Percentiles rank a stretch among this genome's conserved stretches.
Evolutionary conservation across 2,329 filamentous ascomycete genomes (phyloP).

Genomic region (Aquanectria penicillioides): DNA sequence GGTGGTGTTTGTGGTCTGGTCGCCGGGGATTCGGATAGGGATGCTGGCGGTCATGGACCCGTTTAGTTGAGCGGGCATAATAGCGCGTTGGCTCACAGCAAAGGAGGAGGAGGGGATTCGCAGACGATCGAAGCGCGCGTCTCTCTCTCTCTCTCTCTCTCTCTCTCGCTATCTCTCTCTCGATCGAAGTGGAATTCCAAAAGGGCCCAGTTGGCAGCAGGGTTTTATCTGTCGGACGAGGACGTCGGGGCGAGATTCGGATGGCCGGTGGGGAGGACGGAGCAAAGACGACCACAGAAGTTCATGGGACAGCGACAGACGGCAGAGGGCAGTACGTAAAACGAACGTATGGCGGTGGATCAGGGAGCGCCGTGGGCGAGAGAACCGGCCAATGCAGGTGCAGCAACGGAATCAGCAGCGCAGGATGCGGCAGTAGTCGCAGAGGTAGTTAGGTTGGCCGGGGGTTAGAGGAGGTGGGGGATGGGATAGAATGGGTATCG

Average conservation of each 20-base stretch:
- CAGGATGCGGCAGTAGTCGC: conserved; percentile 34
- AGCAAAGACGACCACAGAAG: conserved; percentile 29
- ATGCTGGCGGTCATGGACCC: conserved; percentile 50
- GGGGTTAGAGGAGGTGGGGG: conserved; percentile 13
- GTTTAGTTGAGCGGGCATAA: conserved; percentile 53
- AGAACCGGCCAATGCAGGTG: conserved; percentile 44
- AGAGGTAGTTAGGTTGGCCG: conserved; percentile 18
- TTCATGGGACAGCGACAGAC: conserved; percentile 29
- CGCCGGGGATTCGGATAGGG: conserved; percentile 50
- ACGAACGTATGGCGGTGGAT: conserved; percentile 47
- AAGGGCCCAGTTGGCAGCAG: conserved; percentile 30
- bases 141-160: no score
- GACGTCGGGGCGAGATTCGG: conserved; percentile 39
- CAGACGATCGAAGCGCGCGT: conserved; percentile 22
- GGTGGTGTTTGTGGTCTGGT: conserved; percentile 46
- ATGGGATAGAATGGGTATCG: conserved; percentile 13
- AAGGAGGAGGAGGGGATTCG: conserved; percentile 33
- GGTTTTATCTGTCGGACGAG: conserved; percentile 37
- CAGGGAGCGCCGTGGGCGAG: conserved; percentile 35
- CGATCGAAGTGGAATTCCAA: conserved; percentile 27
- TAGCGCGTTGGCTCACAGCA: conserved; percentile 40
- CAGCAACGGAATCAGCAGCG: conserved; percentile 34
- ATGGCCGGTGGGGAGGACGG: conserved; percentile 34
- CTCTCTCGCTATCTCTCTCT: no score
- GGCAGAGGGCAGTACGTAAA: conserved; percentile 48